Base-by-base conservation (phyloP, 148 eudicot genomes). In the Rhododendron molle region DNA sequence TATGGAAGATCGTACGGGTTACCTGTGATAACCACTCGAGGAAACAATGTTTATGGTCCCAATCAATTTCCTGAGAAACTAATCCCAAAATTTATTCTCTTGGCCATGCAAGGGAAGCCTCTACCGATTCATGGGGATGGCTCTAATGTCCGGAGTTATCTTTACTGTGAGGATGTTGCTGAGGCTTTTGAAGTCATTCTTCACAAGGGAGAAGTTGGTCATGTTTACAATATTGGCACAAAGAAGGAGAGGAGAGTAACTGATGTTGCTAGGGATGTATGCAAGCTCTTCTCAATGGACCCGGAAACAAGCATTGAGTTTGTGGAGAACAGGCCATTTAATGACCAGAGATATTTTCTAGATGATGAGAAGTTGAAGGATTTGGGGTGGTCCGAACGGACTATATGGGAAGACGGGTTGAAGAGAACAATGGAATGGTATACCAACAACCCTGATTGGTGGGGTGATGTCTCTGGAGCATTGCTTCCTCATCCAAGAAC, bases 151-250 rank as follows among this genome's bases (percentile, higher is more conserved):
- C 83, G 95, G 46, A 93, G 95, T 85, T 92, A 93, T 88, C 93
- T 93, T 38, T 93, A 87, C 76, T 93, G 95, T 65, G 95, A 93
- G 86, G 95, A 93, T 89, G 95, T 93, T 84, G 95, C 95, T 7
- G 95, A 93, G 92, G 95, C 95, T 65, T 93, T 93, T 85, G 95
- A 93, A 85, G 91, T 89, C 23, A 83, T 93, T 88, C 95, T 93
- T 82, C 95, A 93, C 87, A 92, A 84, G 89, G 95, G 95, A 85
- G 95, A 91, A 87, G 93, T 93, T 86, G 95, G 95, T 83, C 94
- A 92, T 87, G 92, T 93, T 81, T 92, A 92, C 83, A 92, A 92
- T 85, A 91, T 92, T 82, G 94, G 94, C 50, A 92, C 94, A 10
- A 92, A 87, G 86, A 90, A 83, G 88, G 94, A 92, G 40, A 90